Evolutionary conservation across 176 grass and related monocot species (phyloP).

Genomic region (Oryza nivara): DNA sequence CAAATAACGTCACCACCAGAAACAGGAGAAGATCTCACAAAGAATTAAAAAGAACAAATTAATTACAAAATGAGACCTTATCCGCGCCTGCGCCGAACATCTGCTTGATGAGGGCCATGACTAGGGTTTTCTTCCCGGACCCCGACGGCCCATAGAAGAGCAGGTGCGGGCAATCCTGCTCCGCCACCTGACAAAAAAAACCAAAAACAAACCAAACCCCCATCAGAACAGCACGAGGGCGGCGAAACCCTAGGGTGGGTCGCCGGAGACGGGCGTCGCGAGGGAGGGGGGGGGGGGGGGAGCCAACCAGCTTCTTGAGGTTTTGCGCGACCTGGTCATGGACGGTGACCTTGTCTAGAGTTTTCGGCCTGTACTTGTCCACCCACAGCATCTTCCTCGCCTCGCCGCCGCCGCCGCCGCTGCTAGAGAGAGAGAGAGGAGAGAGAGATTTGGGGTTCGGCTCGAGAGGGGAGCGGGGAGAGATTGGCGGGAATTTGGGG

Average conservation of each 20-base stretch:
- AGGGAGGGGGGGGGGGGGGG: not conserved
- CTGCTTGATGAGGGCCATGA: constrained; percentile 87
- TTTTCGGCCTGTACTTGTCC: constrained; percentile 95
- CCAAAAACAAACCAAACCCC: not conserved
- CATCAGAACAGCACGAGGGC: not conserved
- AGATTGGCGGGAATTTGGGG: constrained; percentile 49
- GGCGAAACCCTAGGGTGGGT: constrained; percentile 47
- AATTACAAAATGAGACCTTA: constrained; percentile 46
- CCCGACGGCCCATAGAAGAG: constrained; percentile 95
- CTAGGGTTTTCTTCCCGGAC: constrained; percentile 98
- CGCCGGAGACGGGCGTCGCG: not conserved
- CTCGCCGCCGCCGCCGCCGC: not conserved
- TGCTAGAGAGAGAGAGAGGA: not conserved
- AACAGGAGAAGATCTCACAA: not conserved
- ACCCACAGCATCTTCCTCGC: constrained; percentile 88
- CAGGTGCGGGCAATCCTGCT: constrained; percentile 96
- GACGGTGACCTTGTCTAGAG: constrained; percentile 87
- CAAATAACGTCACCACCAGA: constrained; percentile 22
- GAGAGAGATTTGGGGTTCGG: constrained; percentile 21
- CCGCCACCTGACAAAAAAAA: constrained; percentile 57
- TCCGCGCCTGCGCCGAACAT: constrained; percentile 85
- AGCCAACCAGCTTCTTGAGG: constrained; percentile 80
- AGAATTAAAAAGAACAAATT: not conserved
- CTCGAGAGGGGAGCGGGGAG: constrained; percentile 16
- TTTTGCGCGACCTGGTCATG: constrained; percentile 83